Base-by-base conservation (phyloP, 2,329 filamentous ascomycete genomes). In the Fusarium armeniacum region DNA sequence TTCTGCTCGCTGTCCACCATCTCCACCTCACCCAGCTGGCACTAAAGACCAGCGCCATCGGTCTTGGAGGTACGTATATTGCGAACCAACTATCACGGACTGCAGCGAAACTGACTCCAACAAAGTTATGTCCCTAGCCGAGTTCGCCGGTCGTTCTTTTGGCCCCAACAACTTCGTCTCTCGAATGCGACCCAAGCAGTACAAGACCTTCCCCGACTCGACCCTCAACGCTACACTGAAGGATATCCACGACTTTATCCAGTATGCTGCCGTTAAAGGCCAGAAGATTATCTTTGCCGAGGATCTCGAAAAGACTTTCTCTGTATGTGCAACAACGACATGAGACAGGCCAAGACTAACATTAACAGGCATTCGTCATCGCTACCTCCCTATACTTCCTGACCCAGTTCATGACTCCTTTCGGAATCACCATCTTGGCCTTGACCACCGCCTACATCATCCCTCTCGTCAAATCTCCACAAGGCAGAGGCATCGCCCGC, bases 191-290 rank as follows among this genome's bases (percentile, higher is more conserved):
- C 71, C 71, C 16, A 22, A 18, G n/a, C 53, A 73, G 13, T 73
- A 73, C 35, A 67, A 69, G 28, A 71, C 51, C 6, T 49, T 73
- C 7, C 70, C 70, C 0, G 71, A 73, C 28, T 64, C 67, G 0
- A 71, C 65, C 10, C 65, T 73, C 35, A 73, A 73, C 0, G 71
- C 62, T 24, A 73, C 71, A 0, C 45, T 73, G 1, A 53, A 59
- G 26, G 71, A 73, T 9, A 49, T 73, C 4, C 71, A 73, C 3
- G 71, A 73, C 43, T 54, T 73, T 2, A 50, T 62, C 16, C 71
- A 73, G 6, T 73, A 69, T 22, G 18, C 58, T 1, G 65, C 65
- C 0, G 57, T 73, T 2, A 45, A 69, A 16, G 49, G 24, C 3
- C 71, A 73, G 38, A 69, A 32, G n/a, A 32, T 69, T 12, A 7